Percentiles rank a stretch among this genome's conserved stretches.
These are phyloP conservation scores for Lactarius evosmus DNA, from an alignment of 768 basidiomycete species.

Conservation along the genomic window DNA sequence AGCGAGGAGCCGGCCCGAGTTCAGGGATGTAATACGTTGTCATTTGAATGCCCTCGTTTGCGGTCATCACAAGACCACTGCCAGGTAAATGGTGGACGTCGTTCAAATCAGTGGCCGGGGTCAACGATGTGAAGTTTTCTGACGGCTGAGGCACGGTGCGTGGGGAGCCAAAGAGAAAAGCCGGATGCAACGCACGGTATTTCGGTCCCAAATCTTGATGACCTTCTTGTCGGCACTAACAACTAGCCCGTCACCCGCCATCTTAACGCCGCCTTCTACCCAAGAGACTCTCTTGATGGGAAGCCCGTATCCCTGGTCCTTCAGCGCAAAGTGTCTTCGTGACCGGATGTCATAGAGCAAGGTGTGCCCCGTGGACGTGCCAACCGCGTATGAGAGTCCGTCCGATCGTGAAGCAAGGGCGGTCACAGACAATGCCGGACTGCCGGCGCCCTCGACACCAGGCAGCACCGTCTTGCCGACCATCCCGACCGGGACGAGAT, in stretches of 20 bases:
- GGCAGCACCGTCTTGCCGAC: slow-evolving; percentile 35
- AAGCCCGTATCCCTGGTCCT: slow-evolving; percentile 96
- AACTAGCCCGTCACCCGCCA: slow-evolving; percentile 86
- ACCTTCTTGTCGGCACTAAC: slow-evolving; percentile 95
- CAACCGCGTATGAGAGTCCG: slow-evolving; percentile 90
- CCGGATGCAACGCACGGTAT: slow-evolving; percentile 52
- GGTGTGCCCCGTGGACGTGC: slow-evolving; percentile 93
- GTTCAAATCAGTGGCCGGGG: slow-evolving; percentile 85
- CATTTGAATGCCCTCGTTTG: slow-evolving; percentile 97
- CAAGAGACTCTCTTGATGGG: slow-evolving; percentile 82
- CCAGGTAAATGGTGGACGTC: slow-evolving; percentile 86
- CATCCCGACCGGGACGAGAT: slow-evolving; percentile 45
- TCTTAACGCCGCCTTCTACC: slow-evolving; percentile 82
- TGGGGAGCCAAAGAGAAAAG: slow-evolving; percentile 40
- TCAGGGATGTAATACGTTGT: slow-evolving; percentile 93
- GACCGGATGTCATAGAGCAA: slow-evolving; percentile 92
- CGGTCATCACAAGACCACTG: slow-evolving; percentile 85
- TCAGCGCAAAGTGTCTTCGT: slow-evolving; percentile 75
- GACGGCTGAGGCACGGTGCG: slow-evolving; percentile 55
- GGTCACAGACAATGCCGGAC: slow-evolving; percentile 59
- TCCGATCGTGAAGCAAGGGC: slow-evolving; percentile 82
- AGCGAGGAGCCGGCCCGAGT: slow-evolving; percentile 92
- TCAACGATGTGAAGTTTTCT: slow-evolving; percentile 88
- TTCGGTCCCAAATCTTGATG: slow-evolving; percentile 93
- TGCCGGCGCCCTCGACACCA: slow-evolving; percentile 37